A percentile compares a stretch with the other conserved stretches of the same genome.
Evolutionary conservation across 2,329 filamentous ascomycete genomes (phyloP).

Genomic region (Aspergillus persii): DNA sequence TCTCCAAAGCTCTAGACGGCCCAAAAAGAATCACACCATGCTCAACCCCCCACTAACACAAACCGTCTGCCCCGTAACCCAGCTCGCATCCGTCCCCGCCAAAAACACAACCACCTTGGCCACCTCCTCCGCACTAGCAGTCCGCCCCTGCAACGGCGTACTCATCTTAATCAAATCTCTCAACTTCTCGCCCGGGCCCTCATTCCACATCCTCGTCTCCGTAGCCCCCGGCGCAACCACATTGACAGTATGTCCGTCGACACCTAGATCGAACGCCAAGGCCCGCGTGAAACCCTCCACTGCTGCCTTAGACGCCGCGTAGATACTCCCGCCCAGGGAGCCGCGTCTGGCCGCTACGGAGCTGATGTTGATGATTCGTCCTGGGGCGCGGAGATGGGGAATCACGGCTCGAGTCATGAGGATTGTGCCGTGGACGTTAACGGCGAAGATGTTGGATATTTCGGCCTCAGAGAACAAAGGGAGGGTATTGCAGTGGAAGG

Average conservation of each 20-base stretch:
- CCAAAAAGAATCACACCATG: not conserved
- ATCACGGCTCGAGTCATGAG: slow-evolving; percentile 4
- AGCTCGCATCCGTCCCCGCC: not conserved
- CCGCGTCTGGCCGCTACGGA: slow-evolving; percentile 1
- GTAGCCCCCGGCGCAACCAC: slow-evolving; percentile 3
- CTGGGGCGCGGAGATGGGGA: slow-evolving; percentile 4
- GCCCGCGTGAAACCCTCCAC: slow-evolving; percentile 5
- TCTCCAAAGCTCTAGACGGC: not conserved
- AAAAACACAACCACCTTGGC: slow-evolving; percentile 4
- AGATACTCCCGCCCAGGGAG: not conserved
- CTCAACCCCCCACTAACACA: slow-evolving; percentile 3
- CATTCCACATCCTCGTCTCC: not conserved
- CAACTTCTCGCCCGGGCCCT: not conserved
- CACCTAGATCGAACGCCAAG: slow-evolving; percentile 6
- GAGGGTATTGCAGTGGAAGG: not conserved
- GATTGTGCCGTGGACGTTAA: slow-evolving; percentile 8
- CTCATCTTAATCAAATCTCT: not conserved
- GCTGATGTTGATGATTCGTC: slow-evolving; percentile 8
- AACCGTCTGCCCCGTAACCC: slow-evolving; percentile 10
- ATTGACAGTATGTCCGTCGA: slow-evolving; percentile 6
- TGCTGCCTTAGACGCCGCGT: slow-evolving; percentile 4
- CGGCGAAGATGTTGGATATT: slow-evolving; percentile 2
- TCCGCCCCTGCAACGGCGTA: slow-evolving; percentile 5
- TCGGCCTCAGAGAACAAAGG: not conserved
- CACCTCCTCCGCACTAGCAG: slow-evolving; percentile 5